Evolutionary conservation across 257 asterid genomes (phyloP).

Genomic region (Petrea volubilis): DNA sequence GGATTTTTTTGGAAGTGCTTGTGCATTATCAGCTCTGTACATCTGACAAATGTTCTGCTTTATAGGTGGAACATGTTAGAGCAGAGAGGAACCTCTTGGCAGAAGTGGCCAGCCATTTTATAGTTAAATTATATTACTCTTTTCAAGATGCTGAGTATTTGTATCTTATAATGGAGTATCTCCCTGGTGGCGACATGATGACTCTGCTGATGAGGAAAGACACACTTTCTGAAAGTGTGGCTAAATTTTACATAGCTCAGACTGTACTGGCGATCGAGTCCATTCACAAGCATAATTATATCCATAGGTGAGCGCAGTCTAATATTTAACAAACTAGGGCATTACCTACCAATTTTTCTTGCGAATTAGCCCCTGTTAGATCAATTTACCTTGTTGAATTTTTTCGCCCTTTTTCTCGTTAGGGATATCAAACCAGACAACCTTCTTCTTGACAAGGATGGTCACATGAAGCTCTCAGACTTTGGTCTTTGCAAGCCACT

Average conservation of each 20-base stretch:
- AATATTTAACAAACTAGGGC: slow-evolving; percentile 3
- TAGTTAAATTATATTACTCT: slow-evolving; percentile 87
- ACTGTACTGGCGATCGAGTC: slow-evolving; percentile 92
- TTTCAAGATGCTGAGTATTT: slow-evolving; percentile 93
- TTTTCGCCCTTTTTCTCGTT: slow-evolving; percentile 23
- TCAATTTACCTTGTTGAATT: slow-evolving; percentile 10
- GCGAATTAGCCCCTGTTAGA: not conserved
- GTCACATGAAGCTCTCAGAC: slow-evolving; percentile 97
- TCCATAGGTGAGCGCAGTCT: slow-evolving; percentile 71
- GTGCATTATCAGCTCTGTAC: slow-evolving; percentile 16
- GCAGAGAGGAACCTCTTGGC: slow-evolving; percentile 95
- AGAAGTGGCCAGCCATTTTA: slow-evolving; percentile 95
- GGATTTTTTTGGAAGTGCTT: not conserved
- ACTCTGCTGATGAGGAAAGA: slow-evolving; percentile 94
- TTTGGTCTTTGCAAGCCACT: slow-evolving; percentile 99
- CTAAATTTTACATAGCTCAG: slow-evolving; percentile 93
- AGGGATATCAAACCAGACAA: slow-evolving; percentile 98
- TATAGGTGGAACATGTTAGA: slow-evolving; percentile 92
- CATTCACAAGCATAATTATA: slow-evolving; percentile 90
- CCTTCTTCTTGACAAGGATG: slow-evolving; percentile 91
- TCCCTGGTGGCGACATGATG: slow-evolving; percentile 99
- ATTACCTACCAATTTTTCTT: slow-evolving; percentile 1
- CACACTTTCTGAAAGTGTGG: slow-evolving; percentile 79
- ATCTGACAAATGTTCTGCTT: slow-evolving; percentile 24
- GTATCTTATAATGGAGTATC: slow-evolving; percentile 94